Percentiles rank a stretch among this genome's conserved stretches.
phyloP scores from a whole-genome alignment of 1,284 basidiomycete species.

The Exobasidium cylindrosporum region DNA sequence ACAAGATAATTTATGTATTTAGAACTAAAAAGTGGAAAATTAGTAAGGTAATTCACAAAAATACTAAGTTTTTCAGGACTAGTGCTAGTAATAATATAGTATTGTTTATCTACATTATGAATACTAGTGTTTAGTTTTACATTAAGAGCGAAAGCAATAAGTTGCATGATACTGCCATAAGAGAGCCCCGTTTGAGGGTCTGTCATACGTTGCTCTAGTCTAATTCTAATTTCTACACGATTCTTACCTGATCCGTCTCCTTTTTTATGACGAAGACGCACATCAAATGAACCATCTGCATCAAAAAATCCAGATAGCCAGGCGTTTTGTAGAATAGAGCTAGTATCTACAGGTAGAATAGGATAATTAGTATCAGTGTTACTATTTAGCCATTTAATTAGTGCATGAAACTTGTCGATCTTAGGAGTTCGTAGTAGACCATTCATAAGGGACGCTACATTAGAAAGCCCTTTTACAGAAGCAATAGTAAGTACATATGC shows the following conservation, averaged over 20 bases:
- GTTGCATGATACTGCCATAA: neutral
- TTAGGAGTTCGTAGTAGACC: neutral
- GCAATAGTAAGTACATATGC: neutral
- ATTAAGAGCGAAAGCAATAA: neutral
- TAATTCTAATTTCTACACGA: neutral
- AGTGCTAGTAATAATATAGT: neutral
- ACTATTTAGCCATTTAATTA: neutral
- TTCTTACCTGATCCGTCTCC: neutral
- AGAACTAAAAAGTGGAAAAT: neutral
- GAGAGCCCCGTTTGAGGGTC: neutral
- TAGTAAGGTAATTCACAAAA: neutral
- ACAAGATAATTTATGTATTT: neutral
- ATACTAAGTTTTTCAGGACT: neutral
- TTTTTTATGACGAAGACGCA: neutral
- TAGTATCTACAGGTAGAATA: neutral
- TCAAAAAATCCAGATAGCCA: neutral
- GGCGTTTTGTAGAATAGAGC: neutral
- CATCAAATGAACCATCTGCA: neutral
- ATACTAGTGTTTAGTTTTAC: neutral
- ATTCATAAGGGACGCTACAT: neutral
- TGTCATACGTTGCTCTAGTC: neutral
- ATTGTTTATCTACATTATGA: neutral
- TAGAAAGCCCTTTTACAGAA: neutral
- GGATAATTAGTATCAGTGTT: neutral
- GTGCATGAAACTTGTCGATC: neutral